A percentile compares a stretch with the other conserved stretches of the same genome.
Conservation (phyloP, 1,139 yeast species). For the Taphrina wiesneri region DNA sequence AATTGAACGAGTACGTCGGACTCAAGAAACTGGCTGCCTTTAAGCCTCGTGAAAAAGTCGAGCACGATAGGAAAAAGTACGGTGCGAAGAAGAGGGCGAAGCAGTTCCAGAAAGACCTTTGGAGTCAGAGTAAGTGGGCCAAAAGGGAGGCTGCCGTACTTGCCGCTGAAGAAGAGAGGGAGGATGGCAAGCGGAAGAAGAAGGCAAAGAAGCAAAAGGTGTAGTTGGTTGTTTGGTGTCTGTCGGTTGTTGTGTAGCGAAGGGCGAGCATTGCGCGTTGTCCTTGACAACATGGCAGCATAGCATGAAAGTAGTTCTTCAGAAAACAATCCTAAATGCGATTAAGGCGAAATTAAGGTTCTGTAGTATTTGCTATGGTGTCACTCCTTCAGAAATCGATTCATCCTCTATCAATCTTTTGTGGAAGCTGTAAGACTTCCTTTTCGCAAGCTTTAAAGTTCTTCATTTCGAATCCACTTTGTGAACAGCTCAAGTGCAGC, state of each 20-base stretch:
- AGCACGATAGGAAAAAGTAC: slow-evolving; percentile 79
- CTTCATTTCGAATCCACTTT: slow-evolving; percentile 55
- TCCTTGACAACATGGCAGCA: not conserved
- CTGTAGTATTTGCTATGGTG: too few relatives aligned
- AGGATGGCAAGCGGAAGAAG: slow-evolving; percentile 1
- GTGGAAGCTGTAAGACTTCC: too few relatives aligned
- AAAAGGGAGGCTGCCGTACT: not conserved
- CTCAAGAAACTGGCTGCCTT: slow-evolving; percentile 92
- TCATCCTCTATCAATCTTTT: too few relatives aligned
- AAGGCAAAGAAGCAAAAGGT: slow-evolving; percentile 2
- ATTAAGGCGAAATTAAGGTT: not conserved
- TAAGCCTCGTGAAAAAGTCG: slow-evolving; percentile 69
- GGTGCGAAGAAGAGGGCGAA: slow-evolving; percentile 78
- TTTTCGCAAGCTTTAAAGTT: not conserved
- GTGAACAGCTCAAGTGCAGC: slow-evolving; percentile 73
- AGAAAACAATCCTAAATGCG: too few relatives aligned
- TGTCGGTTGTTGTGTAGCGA: not conserved
- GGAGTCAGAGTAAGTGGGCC: slow-evolving; percentile 25
- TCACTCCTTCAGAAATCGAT: too few relatives aligned
- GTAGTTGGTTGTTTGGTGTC: not conserved
- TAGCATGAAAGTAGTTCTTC: not conserved
- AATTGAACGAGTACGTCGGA: slow-evolving; percentile 79
- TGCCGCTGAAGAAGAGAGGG: not conserved
- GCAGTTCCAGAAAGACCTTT: slow-evolving; percentile 84
- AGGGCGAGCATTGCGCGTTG: not conserved